Evolutionary conservation across 352 stramenopile species (phyloP).

Genomic region (Phytophthora megakarya): DNA sequence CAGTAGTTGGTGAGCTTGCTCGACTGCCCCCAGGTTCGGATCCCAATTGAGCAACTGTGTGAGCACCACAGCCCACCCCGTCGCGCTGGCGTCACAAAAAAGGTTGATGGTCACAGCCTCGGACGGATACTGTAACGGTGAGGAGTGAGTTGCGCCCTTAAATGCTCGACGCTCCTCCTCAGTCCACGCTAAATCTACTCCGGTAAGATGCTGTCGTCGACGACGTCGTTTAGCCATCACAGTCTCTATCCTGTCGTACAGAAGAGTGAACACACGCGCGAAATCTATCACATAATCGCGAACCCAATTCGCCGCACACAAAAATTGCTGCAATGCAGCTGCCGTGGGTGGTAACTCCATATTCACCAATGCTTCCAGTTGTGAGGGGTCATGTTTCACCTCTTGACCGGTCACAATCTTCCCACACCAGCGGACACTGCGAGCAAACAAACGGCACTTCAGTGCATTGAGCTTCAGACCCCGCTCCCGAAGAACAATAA

Average conservation of each 20-base stretch:
- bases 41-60: neutral
- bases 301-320: constrained; percentile 8
- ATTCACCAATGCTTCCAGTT: neutral
- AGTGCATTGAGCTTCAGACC: constrained; percentile 26
- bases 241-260: constrained; percentile 1
- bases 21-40: neutral
- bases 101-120: neutral
- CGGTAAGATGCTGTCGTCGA: too few species aligned
- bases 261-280: neutral
- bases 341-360: constrained; percentile 10
- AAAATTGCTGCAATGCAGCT: constrained; percentile 7
- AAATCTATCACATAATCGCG: constrained; percentile 4
- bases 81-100: neutral
- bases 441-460: constrained; percentile 18
- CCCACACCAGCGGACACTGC: constrained; percentile 28
- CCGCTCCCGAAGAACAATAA: neutral
- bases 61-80: neutral
- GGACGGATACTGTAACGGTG: neutral
- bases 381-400: constrained; percentile 9
- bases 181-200: too few species aligned
- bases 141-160: constrained; percentile 3
- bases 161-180: neutral
- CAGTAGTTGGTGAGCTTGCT: neutral
- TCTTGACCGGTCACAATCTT: constrained; percentile 14
- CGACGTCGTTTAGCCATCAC: neutral